Conservation (phyloP, 2,329 filamentous ascomycete genomes). For the Apiospora hydei region DNA sequence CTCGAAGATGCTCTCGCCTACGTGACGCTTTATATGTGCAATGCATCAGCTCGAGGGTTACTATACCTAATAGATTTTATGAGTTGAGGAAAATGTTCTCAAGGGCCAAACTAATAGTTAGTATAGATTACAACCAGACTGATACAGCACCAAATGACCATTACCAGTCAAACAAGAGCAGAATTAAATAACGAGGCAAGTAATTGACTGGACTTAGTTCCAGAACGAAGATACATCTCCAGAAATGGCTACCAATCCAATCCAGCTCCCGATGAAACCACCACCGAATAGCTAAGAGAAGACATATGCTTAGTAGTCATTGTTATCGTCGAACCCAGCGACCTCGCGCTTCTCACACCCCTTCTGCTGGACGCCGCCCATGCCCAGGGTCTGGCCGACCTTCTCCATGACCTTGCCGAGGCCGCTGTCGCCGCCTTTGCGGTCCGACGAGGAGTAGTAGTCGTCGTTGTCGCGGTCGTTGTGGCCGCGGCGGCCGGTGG, state of each 20-base stretch:
- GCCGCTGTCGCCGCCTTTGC: conserved; percentile 38
- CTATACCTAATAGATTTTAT: background rate
- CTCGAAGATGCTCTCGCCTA: no score
- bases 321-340: conserved; percentile 38
- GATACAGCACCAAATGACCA: background rate
- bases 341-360: conserved; percentile 58
- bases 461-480: conserved; percentile 28
- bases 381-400: conserved; percentile 58
- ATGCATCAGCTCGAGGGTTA: background rate
- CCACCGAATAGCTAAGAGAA: background rate
- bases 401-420: conserved; percentile 67
- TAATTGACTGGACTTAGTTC: background rate
- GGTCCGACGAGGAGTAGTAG: background rate
- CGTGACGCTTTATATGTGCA: background rate
- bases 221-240: background rate
- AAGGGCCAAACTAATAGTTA: background rate
- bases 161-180: no score
- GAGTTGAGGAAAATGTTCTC: background rate
- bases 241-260: background rate
- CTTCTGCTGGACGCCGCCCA: conserved; percentile 54
- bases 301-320: conserved; percentile 29
- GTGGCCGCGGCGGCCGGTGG: conserved; percentile 25
- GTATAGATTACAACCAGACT: background rate
- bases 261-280: background rate
- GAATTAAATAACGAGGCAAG: background rate